Evolutionary conservation across 768 basidiomycete species (phyloP), one percentile per base, ranked within the genome.

Genomic region (Suillus ampliporus): DNA sequence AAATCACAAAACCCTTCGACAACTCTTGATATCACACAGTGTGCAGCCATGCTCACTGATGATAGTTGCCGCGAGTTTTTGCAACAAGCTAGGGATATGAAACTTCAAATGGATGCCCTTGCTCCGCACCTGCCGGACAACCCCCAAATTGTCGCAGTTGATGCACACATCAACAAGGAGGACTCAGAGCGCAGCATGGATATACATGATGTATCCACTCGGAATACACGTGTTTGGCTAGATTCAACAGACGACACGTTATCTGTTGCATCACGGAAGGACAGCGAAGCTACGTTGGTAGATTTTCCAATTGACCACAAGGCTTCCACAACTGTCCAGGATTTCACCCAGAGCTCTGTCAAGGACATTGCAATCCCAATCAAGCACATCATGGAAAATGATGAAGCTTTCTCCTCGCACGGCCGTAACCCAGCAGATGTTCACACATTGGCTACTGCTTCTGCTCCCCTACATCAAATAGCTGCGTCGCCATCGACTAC

Each of bases 251-350:
- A 59, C 64, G 50, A 52, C 9, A 58, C 57, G 41, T 48, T 53
- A 26, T 64, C 70, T 38, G 69, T 68, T 4, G 50, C 34, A 35
- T 64, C 68, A 58, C 57, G 69, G 57, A 65, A 51, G 50, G 74
- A 76, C 52, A 68, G 71, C 57, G 74, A 74, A 43, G 58, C 62
- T 59, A 70, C 73, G 1, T 57, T 71, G 41, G 66, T 70, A 54
- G 74, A 73, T 53, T 57, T 53, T 38, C 21, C 61, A 2, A 57
- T 51, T 17, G 41, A 43, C 14, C 17, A 19, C 38, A 28, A 40
- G 17, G 23, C 38, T 14, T 17, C 34, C 31, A 17, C 28, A 21
- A 26, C 44, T 31, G 10, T 19, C 4, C 17, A 31, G 35, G 26
- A 15, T 26, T 57, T 47, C 7, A 56, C 8, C 10, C 53, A 28